A percentile compares a stretch with the other conserved stretches of the same genome.
Evolutionary conservation across 148 eudicot genomes (phyloP).

Genomic region (Rhododendron williamsianum): DNA sequence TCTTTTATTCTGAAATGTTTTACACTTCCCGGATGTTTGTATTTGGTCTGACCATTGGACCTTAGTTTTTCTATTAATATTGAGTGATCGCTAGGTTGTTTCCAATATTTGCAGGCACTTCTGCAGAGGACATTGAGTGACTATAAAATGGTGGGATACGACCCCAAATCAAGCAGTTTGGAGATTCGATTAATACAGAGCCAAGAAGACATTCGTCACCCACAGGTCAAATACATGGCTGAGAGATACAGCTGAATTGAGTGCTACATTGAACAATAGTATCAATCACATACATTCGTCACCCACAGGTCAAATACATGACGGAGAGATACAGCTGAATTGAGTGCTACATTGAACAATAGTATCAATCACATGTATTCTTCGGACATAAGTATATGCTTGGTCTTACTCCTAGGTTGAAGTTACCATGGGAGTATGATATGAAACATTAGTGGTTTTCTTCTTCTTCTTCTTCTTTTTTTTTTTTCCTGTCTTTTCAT

Average conservation of each 20-base stretch:
- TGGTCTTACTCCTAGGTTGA: not conserved
- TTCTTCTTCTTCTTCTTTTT: too few relatives aligned
- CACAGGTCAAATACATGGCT: slow-evolving; percentile 62
- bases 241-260: slow-evolving; percentile 37
- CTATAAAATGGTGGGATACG: slow-evolving; percentile 62
- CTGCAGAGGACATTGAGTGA: slow-evolving; percentile 60
- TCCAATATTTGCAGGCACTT: slow-evolving; percentile 53
- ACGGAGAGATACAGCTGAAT: slow-evolving; percentile 48
- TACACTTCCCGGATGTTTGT: not conserved
- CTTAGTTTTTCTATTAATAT: not conserved
- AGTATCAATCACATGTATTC: not conserved
- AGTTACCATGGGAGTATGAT: not conserved
- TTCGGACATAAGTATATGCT: not conserved
- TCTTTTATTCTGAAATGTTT: not conserved
- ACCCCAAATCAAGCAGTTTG: slow-evolving; percentile 78
- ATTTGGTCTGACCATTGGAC: not conserved
- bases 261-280: not conserved
- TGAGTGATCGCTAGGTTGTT: not conserved
- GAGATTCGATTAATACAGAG: slow-evolving; percentile 89
- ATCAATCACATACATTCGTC: not conserved
- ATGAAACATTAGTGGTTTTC: not conserved
- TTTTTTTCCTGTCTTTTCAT: not conserved
- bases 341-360: not conserved
- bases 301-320: slow-evolving; percentile 57
- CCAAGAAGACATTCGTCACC: slow-evolving; percentile 77